Conservation (phyloP, 2,329 filamentous ascomycete genomes). For the Hortaea werneckii region DNA sequence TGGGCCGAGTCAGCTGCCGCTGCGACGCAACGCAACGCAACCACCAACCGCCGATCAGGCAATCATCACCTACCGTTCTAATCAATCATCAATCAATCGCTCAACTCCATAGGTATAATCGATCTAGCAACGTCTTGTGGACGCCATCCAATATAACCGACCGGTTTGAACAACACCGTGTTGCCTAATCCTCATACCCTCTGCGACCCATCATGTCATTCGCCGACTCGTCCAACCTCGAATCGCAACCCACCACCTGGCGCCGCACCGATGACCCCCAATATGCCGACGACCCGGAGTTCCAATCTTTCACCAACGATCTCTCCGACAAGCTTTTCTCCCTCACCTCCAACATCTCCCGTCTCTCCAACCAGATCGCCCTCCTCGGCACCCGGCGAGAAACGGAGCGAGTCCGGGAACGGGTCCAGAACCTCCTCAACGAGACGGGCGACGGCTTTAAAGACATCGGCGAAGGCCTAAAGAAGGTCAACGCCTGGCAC, state of each 20-base stretch:
- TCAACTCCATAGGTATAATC: too few relatives aligned
- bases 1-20: too few relatives aligned
- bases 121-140: too few relatives aligned
- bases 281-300: constrained; percentile 88
- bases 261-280: constrained; percentile 59
- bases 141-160: too few relatives aligned
- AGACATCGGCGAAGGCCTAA: constrained; percentile 84
- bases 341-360: constrained; percentile 77
- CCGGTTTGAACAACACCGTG: too few relatives aligned
- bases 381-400: constrained; percentile 84
- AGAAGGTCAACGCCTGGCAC: constrained; percentile 70
- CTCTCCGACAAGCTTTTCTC: constrained; percentile 84
- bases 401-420: constrained; percentile 79
- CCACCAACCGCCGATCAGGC: too few relatives aligned
- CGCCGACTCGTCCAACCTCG: constrained; percentile 73
- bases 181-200: too few relatives aligned
- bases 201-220: constrained; percentile 61
- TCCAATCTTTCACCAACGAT: constrained; percentile 69
- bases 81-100: too few relatives aligned
- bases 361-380: constrained; percentile 72
- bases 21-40: too few relatives aligned
- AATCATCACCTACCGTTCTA: too few relatives aligned
- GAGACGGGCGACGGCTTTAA: constrained; percentile 82
- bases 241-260: constrained; percentile 63
- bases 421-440: constrained; percentile 77